phyloP scores from a whole-genome alignment of 257 asterid species.

The Scutellaria minor region DNA sequence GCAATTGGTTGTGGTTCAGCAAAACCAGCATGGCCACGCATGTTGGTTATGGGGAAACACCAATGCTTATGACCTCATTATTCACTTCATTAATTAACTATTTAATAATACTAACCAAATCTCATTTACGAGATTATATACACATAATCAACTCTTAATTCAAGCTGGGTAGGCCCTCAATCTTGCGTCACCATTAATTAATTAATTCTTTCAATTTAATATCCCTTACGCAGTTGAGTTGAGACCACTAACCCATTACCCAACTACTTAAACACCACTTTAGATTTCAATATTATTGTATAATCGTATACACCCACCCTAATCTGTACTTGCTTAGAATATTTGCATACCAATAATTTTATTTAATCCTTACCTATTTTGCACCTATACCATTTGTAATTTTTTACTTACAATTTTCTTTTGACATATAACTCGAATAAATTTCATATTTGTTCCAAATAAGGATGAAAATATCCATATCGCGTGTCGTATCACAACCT shows the following conservation, averaged over 20 bases:
- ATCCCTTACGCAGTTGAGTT: background rate
- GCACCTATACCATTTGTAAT: background rate
- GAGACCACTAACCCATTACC: conserved; percentile 23
- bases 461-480: too few species aligned
- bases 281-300: background rate
- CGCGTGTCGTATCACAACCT: too few species aligned
- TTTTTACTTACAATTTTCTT: too few species aligned
- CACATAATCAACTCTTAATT: background rate
- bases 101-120: background rate
- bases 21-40: conserved; percentile 41
- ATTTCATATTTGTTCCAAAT: too few species aligned
- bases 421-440: too few species aligned
- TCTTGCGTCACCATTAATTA: conserved; percentile 20
- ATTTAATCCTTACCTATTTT: background rate
- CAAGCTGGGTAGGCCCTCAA: background rate
- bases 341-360: background rate
- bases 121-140: background rate
- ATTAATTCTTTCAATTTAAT: background rate
- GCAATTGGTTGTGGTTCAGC: conserved; percentile 36
- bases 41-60: conserved; percentile 50
- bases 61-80: conserved; percentile 35
- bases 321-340: conserved; percentile 24
- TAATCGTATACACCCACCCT: background rate
- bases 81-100: background rate
- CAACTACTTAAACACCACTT: conserved; percentile 6